Evolutionary conservation across 495 filamentous ascomycete genomes (phyloP).

Genomic region (Hapsidospora chrysogenum): DNA sequence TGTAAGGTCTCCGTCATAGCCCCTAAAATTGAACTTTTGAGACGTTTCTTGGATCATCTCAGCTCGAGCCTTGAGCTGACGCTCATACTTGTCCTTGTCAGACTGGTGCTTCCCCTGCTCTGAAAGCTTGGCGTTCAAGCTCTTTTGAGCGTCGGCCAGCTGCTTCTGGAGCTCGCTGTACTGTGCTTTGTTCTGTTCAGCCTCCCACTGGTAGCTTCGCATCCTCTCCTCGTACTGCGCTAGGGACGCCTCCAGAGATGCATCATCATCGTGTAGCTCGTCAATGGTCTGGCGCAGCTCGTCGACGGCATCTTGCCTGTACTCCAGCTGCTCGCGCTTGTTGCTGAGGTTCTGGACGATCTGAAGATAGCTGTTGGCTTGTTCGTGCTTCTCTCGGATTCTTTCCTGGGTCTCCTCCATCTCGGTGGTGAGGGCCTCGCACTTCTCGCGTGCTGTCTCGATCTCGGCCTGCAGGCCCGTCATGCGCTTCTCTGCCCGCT

Average conservation of each 20-base stretch:
- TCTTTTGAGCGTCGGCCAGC: conserved; percentile 38
- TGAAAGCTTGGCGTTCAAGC: conserved; percentile 53
- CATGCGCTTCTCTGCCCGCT: conserved; percentile 46
- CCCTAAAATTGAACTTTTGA: conserved; percentile 62
- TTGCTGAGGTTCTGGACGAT: conserved; percentile 52
- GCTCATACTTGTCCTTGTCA: conserved; percentile 72
- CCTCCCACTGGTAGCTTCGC: conserved; percentile 41
- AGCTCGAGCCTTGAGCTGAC: conserved; percentile 50
- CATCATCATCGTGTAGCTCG: conserved; percentile 62
- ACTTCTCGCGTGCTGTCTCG: conserved; percentile 43
- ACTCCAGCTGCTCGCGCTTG: conserved; percentile 53
- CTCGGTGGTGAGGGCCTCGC: conserved; percentile 32
- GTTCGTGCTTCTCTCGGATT: conserved; percentile 24
- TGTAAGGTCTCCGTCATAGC: conserved; percentile 63
- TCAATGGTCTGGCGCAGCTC: conserved; percentile 54
- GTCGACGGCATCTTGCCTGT: conserved; percentile 40
- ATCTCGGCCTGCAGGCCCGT: conserved; percentile 54
- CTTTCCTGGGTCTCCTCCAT: conserved; percentile 20
- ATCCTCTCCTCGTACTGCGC: conserved; percentile 68
- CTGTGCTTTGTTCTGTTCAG: conserved; percentile 38
- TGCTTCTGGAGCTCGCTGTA: conserved; percentile 47
- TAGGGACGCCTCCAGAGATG: conserved; percentile 58
- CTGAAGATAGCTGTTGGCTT: conserved; percentile 27
- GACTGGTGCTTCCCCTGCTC: conserved; percentile 76
- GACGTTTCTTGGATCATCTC: conserved; percentile 63